Percentiles rank a stretch among this genome's conserved stretches.
These are phyloP conservation scores for Penicillium sp. DNA, from an alignment of 2,329 filamentous ascomycete genomes.

Conservation along the genomic window DNA sequence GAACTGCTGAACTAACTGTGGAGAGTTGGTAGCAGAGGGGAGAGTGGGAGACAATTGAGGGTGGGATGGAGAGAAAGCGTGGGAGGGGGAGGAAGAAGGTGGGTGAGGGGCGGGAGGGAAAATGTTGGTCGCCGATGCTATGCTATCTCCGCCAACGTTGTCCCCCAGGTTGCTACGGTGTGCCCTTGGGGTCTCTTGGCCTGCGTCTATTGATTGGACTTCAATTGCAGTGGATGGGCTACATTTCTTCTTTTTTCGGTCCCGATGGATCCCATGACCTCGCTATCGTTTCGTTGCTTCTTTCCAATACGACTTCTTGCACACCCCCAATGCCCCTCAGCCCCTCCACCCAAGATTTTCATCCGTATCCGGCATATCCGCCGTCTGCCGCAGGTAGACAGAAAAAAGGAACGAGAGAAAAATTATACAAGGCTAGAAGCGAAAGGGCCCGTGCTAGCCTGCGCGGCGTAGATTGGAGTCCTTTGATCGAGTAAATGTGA, in stretches of 20 bases:
- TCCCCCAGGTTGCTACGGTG: conserved; percentile 8
- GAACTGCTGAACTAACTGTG: conserved; percentile 19
- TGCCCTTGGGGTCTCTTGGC: conserved; percentile 2
- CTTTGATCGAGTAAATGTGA: conserved; percentile 23
- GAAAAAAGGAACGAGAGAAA: conserved; percentile 11
- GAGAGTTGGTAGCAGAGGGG: conserved; percentile 7
- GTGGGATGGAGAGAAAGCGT: conserved; percentile 15
- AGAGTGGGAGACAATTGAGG: conserved; percentile 11
- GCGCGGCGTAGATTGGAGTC: conserved; percentile 26
- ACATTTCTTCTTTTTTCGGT: no score
- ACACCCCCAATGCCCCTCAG: no score
- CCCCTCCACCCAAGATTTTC: no score
- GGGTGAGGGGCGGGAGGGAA: conserved; percentile 32
- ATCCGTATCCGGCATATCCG: neutral
- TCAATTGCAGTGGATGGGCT: no score
- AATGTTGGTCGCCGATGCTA: conserved; percentile 37
- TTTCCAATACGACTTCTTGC: no score
- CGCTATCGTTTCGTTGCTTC: no score
- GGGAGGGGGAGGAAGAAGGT: conserved; percentile 23
- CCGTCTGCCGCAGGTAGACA: conserved; percentile 13
- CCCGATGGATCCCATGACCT: neutral
- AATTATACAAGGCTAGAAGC: conserved; percentile 7
- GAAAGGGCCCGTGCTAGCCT: conserved; percentile 21
- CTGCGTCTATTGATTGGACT: no score
- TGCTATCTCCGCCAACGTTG: conserved; percentile 28